Percentiles rank a stretch among this genome's conserved stretches.
Evolutionary conservation across 2,329 filamentous ascomycete genomes (phyloP).

Genomic region (Teratosphaeria viscida): DNA sequence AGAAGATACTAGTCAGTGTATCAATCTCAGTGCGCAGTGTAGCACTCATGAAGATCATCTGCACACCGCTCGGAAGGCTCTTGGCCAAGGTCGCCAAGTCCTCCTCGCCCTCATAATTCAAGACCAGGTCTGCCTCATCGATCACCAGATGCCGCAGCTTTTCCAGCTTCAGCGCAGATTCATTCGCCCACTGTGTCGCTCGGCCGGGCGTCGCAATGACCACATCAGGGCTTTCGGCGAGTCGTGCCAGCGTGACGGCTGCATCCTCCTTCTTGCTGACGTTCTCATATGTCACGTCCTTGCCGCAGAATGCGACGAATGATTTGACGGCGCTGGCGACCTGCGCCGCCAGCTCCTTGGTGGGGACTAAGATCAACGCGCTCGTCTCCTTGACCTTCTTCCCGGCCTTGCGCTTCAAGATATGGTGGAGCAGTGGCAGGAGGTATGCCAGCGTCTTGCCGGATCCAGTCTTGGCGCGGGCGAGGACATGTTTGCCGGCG

Average conservation of each 20-base stretch:
- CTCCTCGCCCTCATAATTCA: constrained; percentile 89
- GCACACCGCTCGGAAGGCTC: constrained; percentile 70
- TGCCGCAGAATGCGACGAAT: constrained; percentile 73
- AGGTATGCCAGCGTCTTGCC: constrained; percentile 97
- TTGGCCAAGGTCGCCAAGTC: constrained; percentile 73
- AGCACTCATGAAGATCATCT: constrained; percentile 88
- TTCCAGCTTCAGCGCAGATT: constrained; percentile 58
- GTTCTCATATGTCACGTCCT: constrained; percentile 73
- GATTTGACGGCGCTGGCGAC: constrained; percentile 68
- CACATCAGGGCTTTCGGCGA: constrained; percentile 78
- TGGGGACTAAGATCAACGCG: constrained; percentile 85
- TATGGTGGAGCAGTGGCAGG: constrained; percentile 74
- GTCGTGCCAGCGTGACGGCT: constrained; percentile 73
- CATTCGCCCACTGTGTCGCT: constrained; percentile 67
- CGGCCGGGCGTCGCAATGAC: constrained; percentile 85
- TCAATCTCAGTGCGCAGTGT: constrained; percentile 84
- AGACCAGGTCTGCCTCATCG: constrained; percentile 86
- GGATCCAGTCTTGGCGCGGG: constrained; percentile 87
- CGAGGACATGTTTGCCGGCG: constrained; percentile 79
- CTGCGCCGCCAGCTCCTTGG: constrained; percentile 86
- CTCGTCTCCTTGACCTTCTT: constrained; percentile 45
- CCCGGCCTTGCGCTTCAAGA: constrained; percentile 62
- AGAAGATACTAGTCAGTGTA: constrained; percentile 74
- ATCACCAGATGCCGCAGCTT: constrained; percentile 70
- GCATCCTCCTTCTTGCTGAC: constrained; percentile 85